Evolutionary conservation across 495 filamentous ascomycete species (phyloP).

Genomic region (Penicillium desertorum): DNA sequence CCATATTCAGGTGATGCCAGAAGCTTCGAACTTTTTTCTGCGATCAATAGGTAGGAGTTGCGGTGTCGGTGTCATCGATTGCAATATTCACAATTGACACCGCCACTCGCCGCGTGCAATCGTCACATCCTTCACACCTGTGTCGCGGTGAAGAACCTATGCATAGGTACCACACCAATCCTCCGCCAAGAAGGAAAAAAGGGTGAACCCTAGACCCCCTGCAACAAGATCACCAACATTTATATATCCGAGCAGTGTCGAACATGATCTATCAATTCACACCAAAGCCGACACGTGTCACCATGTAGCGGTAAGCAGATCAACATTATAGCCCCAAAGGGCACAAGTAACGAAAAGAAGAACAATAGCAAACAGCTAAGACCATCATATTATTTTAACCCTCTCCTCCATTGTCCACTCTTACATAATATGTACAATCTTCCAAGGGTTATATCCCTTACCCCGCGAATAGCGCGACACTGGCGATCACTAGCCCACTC

Average conservation of each 20-base stretch:
- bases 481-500: not conserved
- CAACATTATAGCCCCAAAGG: not conserved
- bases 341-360: not conserved
- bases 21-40: not conserved
- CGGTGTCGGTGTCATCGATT: not conserved
- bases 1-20: not conserved
- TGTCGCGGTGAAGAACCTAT: not conserved
- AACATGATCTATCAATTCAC: not conserved
- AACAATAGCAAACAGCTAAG: not conserved
- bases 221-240: not conserved
- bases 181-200: not conserved
- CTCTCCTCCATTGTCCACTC: not conserved
- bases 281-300: not conserved
- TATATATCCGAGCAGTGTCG: not conserved
- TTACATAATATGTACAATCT: not conserved
- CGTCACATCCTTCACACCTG: not conserved
- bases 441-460: not conserved
- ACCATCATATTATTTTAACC: not conserved
- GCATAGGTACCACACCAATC: not conserved
- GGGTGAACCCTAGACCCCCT: not conserved
- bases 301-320: not conserved
- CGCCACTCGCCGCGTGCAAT: not conserved
- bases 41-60: not conserved
- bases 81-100: too few relatives aligned
- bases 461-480: not conserved